Percentiles rank a stretch among this genome's conserved stretches.
Evolutionary conservation across 352 stramenopile genomes (phyloP).

Genomic region (Pythium rishiriense): DNA sequence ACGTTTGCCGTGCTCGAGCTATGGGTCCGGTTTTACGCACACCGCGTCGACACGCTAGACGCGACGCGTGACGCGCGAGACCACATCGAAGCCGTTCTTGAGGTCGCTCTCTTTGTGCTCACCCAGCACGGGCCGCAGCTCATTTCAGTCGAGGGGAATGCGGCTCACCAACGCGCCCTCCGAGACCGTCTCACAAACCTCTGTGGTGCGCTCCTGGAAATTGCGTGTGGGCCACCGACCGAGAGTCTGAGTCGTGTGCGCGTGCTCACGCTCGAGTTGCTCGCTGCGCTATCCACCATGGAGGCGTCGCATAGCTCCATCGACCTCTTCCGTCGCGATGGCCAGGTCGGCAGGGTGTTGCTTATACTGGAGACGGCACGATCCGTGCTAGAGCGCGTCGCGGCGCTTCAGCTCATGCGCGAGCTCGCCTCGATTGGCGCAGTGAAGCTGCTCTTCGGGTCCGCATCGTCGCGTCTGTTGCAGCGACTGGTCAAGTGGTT

Average conservation of each 20-base stretch:
- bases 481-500: slow-evolving; percentile 10
- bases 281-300: slow-evolving; percentile 7
- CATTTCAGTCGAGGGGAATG: background rate
- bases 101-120: slow-evolving; percentile 16
- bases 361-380: background rate
- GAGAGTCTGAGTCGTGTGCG: slow-evolving; percentile 3
- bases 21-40: slow-evolving; percentile 21
- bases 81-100: slow-evolving; percentile 16
- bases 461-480: background rate
- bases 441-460: slow-evolving; percentile 6
- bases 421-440: background rate
- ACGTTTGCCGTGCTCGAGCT: slow-evolving; percentile 13
- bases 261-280: slow-evolving; percentile 10
- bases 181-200: slow-evolving; percentile 1
- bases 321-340: slow-evolving; percentile 3
- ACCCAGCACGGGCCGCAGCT: slow-evolving; percentile 17
- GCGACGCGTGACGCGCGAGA: background rate
- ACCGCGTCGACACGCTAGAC: background rate
- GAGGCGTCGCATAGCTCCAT: background rate
- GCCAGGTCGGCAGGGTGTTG: slow-evolving; percentile 1
- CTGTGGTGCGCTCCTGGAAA: slow-evolving; percentile 10
- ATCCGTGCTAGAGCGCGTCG: background rate
- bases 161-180: background rate
- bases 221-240: background rate
- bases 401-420: background rate